These are phyloP conservation scores for Rhodotorula sp. DNA, from an alignment of 1,284 basidiomycete species.

Conservation along the genomic window DNA sequence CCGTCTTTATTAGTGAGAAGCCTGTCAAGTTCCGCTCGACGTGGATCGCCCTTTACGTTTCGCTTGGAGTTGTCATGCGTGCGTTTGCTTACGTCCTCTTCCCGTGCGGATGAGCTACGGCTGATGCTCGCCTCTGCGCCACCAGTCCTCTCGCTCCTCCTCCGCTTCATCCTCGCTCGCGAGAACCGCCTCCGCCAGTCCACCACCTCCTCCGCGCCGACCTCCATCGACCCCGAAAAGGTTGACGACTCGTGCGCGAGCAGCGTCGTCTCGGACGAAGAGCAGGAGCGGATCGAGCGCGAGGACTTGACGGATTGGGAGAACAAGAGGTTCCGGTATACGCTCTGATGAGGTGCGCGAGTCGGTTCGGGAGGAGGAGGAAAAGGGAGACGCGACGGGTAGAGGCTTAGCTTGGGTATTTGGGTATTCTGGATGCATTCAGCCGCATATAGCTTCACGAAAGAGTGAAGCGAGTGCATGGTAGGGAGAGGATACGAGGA, in stretches of 20 bases:
- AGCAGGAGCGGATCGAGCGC: slow-evolving; percentile 23
- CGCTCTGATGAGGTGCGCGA: slow-evolving; percentile 1
- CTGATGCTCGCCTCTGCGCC: slow-evolving; percentile 38
- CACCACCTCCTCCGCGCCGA: background rate
- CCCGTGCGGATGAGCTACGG: slow-evolving; percentile 44
- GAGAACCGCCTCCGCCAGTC: slow-evolving; percentile 48
- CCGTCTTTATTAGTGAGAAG: slow-evolving; percentile 43
- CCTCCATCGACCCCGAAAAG: background rate
- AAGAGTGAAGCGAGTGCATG: too few relatives aligned
- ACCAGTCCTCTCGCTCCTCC: slow-evolving; percentile 44
- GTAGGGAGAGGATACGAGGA: too few relatives aligned
- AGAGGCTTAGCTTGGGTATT: too few relatives aligned
- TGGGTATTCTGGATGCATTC: too few relatives aligned
- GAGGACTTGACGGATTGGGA: slow-evolving; percentile 43
- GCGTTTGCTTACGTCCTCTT: slow-evolving; percentile 32
- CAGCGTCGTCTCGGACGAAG: slow-evolving; percentile 38
- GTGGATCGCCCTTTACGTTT: slow-evolving; percentile 53
- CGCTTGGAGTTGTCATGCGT: slow-evolving; percentile 38
- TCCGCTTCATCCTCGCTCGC: slow-evolving; percentile 45
- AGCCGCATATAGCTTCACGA: too few relatives aligned
- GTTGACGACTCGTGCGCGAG: slow-evolving; percentile 5
- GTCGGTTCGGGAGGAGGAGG: too few relatives aligned
- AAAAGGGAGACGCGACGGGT: too few relatives aligned
- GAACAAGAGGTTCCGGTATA: slow-evolving; percentile 35
- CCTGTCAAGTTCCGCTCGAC: slow-evolving; percentile 52